These are phyloP conservation scores for Lagerstroemia speciosa DNA, from an alignment of 345 rosid species.

Conservation along the genomic window DNA sequence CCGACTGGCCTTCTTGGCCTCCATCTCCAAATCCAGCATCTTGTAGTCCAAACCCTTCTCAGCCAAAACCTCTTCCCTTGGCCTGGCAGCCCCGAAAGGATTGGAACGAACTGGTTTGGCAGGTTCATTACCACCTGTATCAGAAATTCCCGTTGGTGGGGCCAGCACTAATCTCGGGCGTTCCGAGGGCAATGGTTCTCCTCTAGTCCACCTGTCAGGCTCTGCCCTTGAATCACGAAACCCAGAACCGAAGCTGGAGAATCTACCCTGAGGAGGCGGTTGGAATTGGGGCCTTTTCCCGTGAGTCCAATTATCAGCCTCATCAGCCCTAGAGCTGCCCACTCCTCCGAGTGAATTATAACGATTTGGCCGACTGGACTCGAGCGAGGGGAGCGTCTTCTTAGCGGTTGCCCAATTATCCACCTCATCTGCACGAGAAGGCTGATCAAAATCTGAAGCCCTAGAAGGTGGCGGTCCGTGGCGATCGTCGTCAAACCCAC, in stretches of 20 bases:
- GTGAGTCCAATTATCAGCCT: slow-evolving; percentile 62
- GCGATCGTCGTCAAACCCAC: slow-evolving; percentile 77
- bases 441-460: slow-evolving; percentile 72
- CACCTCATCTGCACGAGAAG: slow-evolving; percentile 83
- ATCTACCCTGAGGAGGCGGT: slow-evolving; percentile 36
- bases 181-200: slow-evolving; percentile 42
- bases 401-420: slow-evolving; percentile 83
- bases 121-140: slow-evolving; percentile 29
- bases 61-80: slow-evolving; percentile 83
- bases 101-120: slow-evolving; percentile 53
- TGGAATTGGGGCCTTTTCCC: slow-evolving; percentile 43
- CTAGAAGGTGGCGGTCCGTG: slow-evolving; percentile 51
- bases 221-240: slow-evolving; percentile 48
- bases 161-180: slow-evolving; percentile 62
- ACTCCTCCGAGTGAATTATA: slow-evolving; percentile 55
- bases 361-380: slow-evolving; percentile 49
- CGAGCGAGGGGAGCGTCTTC: slow-evolving; percentile 44
- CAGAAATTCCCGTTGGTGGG: slow-evolving; percentile 39
- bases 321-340: slow-evolving; percentile 70
- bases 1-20: slow-evolving; percentile 69
- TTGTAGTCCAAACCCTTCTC: slow-evolving; percentile 94
- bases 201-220: slow-evolving; percentile 64
- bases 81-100: slow-evolving; percentile 93
- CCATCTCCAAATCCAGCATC: slow-evolving; percentile 70
- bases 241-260: slow-evolving; percentile 60